Base-by-base conservation (phyloP, 2,329 filamentous ascomycete species). In the Apiospora hydei region DNA sequence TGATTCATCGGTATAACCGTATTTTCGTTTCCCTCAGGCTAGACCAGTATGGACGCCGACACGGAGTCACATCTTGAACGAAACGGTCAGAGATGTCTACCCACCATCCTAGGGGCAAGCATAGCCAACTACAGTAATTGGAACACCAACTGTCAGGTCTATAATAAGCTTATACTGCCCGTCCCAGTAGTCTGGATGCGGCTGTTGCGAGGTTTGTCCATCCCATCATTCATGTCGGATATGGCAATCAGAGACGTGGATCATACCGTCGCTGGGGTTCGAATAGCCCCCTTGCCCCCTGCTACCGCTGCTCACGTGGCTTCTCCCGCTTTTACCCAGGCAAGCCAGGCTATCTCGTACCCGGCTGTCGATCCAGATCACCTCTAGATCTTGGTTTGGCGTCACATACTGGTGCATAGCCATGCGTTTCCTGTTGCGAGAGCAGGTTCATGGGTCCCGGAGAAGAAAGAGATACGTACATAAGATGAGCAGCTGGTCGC, bases 401-500 rank as follows among this genome's bases (percentile, higher is more conserved):
- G 41, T 11, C 8, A 4, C 21, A 18, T 41, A 34, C 30, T 64
- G 53, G 18, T 41, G 8, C 57, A n/a, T 18, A 64, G 57, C 57
- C 18, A 41, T 64, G 18, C 57, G 6, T 14, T 7, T 34, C 10
- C 26, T 38, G 38, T 61, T 30, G 53, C 30, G 18, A 34, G 14
- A 18, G 16, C 51, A 34, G 26, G 26, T 30, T 57, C 51, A 34
- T 34, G 51, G 18, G 16, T 7, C 14, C 8, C 0, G 8, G 10
- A 34, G 8, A n/a, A 2, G 14, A 38, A 38, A 38, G 34, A n/a
- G 18, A n/a, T n/a, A 21, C 18, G 10, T 41, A 64, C 34, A 41
- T 64, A 64, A 64, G 34, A 64, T 11, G 57, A n/a, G 34, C 18
- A n/a, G n/a, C n/a, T 16, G 34, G 34, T 64, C 57, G 57, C 57